These are phyloP conservation scores for Acephala macrosclerotiorum DNA, from an alignment of 2,329 filamentous ascomycete genomes.

Conservation along the genomic window DNA sequence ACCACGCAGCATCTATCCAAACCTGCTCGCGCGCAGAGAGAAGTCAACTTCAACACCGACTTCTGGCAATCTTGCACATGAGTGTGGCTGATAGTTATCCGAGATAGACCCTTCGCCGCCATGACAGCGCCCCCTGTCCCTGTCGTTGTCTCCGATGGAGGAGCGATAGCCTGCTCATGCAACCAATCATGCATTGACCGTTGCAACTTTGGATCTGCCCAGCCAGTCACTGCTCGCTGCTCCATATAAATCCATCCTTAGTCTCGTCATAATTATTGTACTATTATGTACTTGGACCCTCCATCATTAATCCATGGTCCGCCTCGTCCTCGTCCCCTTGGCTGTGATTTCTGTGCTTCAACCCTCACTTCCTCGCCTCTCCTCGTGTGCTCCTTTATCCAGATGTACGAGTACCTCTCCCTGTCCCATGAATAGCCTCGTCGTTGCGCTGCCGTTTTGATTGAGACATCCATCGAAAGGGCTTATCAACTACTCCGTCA, in stretches of 20 bases:
- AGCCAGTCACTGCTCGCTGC: slow-evolving; percentile 3
- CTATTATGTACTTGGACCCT: slow-evolving; percentile 13
- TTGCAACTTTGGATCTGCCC: neutral
- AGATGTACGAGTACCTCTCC: neutral
- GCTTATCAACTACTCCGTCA: slow-evolving; percentile 22
- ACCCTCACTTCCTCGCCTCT: neutral
- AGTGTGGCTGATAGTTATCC: neutral
- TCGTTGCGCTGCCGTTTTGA: slow-evolving; percentile 9
- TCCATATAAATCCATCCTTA: slow-evolving; percentile 1
- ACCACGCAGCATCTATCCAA: neutral
- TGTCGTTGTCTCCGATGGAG: slow-evolving; percentile 1
- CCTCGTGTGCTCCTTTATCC: slow-evolving; percentile 13
- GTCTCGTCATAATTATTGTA: neutral
- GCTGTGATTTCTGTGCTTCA: neutral
- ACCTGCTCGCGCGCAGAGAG: neutral
- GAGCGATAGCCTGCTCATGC: neutral
- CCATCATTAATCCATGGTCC: slow-evolving; percentile 11
- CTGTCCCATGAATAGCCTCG: slow-evolving; percentile 8
- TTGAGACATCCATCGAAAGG: slow-evolving; percentile 18
- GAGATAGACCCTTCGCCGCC: no score
- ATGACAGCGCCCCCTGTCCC: neutral
- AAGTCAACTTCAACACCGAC: neutral
- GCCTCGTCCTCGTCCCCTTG: slow-evolving; percentile 7
- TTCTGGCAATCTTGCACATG: neutral
- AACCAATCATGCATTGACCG: slow-evolving; percentile 1